A percentile compares a stretch with the other conserved stretches of the same genome.
Conservation (phyloP, 176 grass and related monocot genomes). For the Dendrocalamus sinicus region DNA sequence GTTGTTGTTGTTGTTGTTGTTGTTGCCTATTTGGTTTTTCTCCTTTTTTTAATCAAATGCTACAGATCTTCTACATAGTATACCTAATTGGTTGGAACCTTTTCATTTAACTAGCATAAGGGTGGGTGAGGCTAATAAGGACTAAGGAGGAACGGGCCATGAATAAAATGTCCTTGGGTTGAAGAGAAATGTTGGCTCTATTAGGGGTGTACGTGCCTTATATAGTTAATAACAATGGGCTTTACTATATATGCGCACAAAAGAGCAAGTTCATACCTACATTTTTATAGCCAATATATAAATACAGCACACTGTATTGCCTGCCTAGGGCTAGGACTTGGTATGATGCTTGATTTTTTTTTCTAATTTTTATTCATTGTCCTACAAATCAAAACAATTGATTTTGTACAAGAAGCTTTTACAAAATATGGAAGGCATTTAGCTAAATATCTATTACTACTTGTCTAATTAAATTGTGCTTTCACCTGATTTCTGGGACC, state of each 20-base stretch:
- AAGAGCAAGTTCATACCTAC: background rate
- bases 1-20: background rate
- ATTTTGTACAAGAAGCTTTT: background rate
- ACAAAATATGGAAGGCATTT: background rate
- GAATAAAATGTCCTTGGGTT: background rate
- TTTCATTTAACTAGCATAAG: background rate
- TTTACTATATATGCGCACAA: background rate
- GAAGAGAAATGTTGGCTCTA: background rate
- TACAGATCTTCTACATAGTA: background rate
- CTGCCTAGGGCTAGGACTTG: background rate
- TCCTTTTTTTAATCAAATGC: background rate
- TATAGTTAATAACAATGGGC: background rate
- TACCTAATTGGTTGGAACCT: background rate
- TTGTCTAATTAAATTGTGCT: background rate
- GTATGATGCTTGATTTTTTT: background rate
- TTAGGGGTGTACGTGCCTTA: background rate
- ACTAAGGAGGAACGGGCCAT: background rate
- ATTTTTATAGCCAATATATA: background rate
- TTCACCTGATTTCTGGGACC: constrained; percentile 7
- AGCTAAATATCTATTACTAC: background rate
- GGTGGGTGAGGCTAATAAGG: background rate
- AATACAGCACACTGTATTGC: too few species aligned
- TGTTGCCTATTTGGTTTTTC: background rate
- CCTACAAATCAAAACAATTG: background rate
- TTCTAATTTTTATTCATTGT: background rate